Evolutionary conservation across 2,329 filamentous ascomycete species (phyloP), one percentile per base, ranked within the genome.

Genomic region (Ascochyta clinopodiicola): DNA sequence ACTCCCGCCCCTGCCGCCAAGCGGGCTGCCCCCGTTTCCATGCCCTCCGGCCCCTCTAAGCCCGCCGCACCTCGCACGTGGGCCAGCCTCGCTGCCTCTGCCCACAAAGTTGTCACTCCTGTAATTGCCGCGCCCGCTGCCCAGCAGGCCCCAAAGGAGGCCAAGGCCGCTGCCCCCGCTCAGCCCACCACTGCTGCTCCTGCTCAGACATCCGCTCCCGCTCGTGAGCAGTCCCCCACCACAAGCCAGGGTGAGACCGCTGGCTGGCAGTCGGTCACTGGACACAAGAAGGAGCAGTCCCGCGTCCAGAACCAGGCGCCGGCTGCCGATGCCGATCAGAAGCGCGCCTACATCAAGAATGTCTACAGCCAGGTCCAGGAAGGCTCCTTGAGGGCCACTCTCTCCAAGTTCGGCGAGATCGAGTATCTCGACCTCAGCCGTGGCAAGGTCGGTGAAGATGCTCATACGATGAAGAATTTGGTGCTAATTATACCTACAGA

Each of bases 271-370:
- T 94, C 90, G 44, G 94, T 91, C 51, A 78, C 79, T 54, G 85
- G 87, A 51, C 90, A 96, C 77, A 89, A 89, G 67, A 95, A 95
- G 82, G 88, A 91, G 73, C 91, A 95, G 75, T 88, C 88, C 69
- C 87, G 91, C 61, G 85, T 85, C 46, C 88, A 90, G 76, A 85
- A 87, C 50, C 82, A 86, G 66, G 81, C 86, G 51, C 81, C 81
- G 45, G 76, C 82, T 24, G 73, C 79, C 42, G 90, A 93, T 70
- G 89, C 91, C 70, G 89, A 94, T 60, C 86, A 86, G 59, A 88
- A 88, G 49, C 85, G 92, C 65, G 95, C 90, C 19, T 98, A 97
- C 77, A 92, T 99, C 77, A 96, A 96, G 82, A 96, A 94, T 68
- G 94, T 98, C 44, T 94, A 88, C 44, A 92, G 96, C 31, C 93